Evolutionary conservation across 768 basidiomycete species (phyloP).

Genomic region (Grammothele lineata): DNA sequence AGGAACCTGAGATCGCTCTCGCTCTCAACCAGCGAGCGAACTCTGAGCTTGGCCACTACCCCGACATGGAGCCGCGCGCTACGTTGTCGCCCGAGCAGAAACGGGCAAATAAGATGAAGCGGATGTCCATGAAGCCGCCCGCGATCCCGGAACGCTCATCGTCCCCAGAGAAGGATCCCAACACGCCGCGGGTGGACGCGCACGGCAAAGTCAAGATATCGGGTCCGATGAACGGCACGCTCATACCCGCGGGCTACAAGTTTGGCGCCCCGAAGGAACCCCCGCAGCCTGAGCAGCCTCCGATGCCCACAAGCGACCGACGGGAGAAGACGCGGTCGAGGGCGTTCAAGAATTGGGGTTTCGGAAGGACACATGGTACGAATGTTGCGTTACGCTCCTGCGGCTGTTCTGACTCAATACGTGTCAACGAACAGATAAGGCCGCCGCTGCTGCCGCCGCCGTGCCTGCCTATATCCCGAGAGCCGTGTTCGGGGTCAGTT

Average conservation of each 20-base stretch:
- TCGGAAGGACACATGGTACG: constrained; percentile 56
- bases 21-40: constrained; percentile 55
- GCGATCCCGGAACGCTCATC: constrained; percentile 39
- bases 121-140: constrained; percentile 55
- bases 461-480: constrained; percentile 45
- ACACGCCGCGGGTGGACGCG: constrained; percentile 43
- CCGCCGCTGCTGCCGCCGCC: constrained; percentile 15
- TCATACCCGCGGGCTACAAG: constrained; percentile 86
- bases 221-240: constrained; percentile 78
- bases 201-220: constrained; percentile 81
- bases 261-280: constrained; percentile 73
- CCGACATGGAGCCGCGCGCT: constrained; percentile 47
- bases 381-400: too few species aligned
- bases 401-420: too few species aligned
- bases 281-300: constrained; percentile 28
- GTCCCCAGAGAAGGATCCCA: constrained; percentile 49
- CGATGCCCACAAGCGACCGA: constrained; percentile 49
- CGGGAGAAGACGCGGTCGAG: constrained; percentile 91
- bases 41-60: constrained; percentile 80
- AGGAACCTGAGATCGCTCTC: constrained; percentile 26
- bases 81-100: constrained; percentile 51
- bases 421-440: too few species aligned
- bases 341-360: constrained; percentile 77
- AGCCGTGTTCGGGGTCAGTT: constrained; percentile 83
- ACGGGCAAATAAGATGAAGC: constrained; percentile 49